A percentile compares a stretch with the other conserved stretches of the same genome.
Evolutionary conservation across 371 early-diverging fungal species (phyloP).

Genomic region (Mucor ambiguus): DNA sequence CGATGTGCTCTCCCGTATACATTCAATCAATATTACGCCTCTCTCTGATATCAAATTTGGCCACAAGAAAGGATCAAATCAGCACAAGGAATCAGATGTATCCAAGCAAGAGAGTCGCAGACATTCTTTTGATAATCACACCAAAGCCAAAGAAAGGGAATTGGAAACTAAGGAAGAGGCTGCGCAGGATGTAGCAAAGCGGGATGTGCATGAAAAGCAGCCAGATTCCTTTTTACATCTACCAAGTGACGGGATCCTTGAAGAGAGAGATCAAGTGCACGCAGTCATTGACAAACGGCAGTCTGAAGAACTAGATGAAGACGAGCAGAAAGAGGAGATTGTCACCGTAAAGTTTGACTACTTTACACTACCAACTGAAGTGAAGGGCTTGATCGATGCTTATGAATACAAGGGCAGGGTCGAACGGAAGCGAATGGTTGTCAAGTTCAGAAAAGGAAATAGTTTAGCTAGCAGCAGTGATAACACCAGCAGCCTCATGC

Average conservation of each 20-base stretch:
- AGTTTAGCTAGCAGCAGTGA: not conserved
- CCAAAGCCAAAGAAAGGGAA: not conserved
- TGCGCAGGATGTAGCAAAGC: not conserved
- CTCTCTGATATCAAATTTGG: not conserved
- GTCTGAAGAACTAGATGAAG: not conserved
- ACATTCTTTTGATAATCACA: slow-evolving; percentile 24
- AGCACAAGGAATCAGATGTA: not conserved
- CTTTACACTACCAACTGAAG: slow-evolving; percentile 32
- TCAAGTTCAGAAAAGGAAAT: slow-evolving; percentile 1
- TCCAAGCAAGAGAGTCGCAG: slow-evolving; percentile 8
- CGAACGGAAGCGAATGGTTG: slow-evolving; percentile 10
- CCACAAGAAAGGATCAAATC: not conserved
- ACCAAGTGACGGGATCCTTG: not conserved
- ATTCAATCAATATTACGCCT: slow-evolving; percentile 3
- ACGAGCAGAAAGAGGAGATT: slow-evolving; percentile 2
- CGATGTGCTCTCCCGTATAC: not conserved
- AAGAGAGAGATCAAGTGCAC: not conserved
- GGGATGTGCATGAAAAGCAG: not conserved
- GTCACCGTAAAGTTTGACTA: slow-evolving; percentile 33
- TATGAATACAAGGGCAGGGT: slow-evolving; percentile 21
- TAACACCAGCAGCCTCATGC: slow-evolving; percentile 3
- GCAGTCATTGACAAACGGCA: not conserved
- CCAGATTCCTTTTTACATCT: not conserved
- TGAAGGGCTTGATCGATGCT: slow-evolving; percentile 26
- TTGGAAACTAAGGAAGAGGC: not conserved